Evolutionary conservation across 2,329 filamentous ascomycete species (phyloP).

Genomic region (Sarocladium oryzae): DNA sequence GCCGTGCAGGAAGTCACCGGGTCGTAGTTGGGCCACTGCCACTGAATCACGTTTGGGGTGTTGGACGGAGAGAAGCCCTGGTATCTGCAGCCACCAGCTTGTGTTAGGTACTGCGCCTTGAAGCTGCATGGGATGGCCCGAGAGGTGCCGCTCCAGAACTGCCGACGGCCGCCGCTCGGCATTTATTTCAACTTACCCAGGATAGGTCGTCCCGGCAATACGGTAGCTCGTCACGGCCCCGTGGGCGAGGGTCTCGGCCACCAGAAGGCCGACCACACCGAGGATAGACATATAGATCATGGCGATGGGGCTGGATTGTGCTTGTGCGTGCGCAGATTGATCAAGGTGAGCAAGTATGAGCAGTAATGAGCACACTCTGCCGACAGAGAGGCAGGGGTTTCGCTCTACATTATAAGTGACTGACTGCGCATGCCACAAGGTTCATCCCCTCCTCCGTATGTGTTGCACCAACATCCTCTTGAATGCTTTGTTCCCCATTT

Average conservation of each 20-base stretch:
- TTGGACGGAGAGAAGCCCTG: constrained; percentile 42
- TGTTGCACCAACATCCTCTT: too few species aligned
- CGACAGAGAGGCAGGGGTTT: not conserved
- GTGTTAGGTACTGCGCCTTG: not conserved
- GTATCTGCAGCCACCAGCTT: constrained; percentile 20
- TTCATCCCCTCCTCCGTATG: too few species aligned
- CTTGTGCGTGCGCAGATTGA: not conserved
- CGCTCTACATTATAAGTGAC: not conserved
- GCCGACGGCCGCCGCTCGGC: not conserved
- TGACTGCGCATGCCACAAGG: too few species aligned
- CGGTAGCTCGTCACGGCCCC: constrained; percentile 40
- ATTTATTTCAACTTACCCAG: constrained; percentile 20
- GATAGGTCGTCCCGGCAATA: constrained; percentile 35
- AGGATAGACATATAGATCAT: constrained; percentile 7
- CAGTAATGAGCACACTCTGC: not conserved
- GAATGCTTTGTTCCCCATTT: too few species aligned
- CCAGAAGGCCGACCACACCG: constrained; percentile 16
- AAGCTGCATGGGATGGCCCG: not conserved
- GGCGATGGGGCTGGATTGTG: not conserved
- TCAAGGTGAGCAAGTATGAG: not conserved
- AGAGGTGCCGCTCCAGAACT: not conserved
- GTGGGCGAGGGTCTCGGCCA: constrained; percentile 25
- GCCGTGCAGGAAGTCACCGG: constrained; percentile 43
- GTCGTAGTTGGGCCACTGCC: constrained; percentile 53
- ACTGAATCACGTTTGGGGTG: constrained; percentile 46